Conservation (phyloP, 1,284 basidiomycete genomes). For the Papiliotrema nemorosa region DNA sequence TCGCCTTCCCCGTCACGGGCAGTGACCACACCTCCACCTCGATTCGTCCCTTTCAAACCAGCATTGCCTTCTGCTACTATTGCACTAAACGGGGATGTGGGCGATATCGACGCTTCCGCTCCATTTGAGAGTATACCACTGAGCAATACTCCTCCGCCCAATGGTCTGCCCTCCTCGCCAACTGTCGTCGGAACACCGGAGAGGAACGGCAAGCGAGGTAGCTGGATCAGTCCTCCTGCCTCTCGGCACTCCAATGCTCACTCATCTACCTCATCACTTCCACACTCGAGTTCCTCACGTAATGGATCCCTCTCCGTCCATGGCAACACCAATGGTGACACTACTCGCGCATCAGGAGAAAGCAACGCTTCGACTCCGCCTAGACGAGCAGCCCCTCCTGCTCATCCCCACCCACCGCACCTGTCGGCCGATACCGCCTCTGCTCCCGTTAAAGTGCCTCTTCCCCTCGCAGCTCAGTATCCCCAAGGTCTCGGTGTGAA, state of each 20-base stretch:
- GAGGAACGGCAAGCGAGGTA: slow-evolving; percentile 10
- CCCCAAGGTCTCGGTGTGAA: slow-evolving; percentile 30
- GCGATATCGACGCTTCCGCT: slow-evolving; percentile 16
- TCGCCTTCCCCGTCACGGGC: not conserved
- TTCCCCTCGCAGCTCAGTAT: slow-evolving; percentile 4
- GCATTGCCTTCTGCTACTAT: slow-evolving; percentile 10
- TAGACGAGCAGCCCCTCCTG: slow-evolving; percentile 37
- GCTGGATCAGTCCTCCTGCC: slow-evolving; percentile 9
- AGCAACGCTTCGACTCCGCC: slow-evolving; percentile 18
- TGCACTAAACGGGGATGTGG: slow-evolving; percentile 8
- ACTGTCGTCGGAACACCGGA: slow-evolving; percentile 10
- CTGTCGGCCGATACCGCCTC: slow-evolving; percentile 3
- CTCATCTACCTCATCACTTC: not conserved
- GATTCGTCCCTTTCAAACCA: slow-evolving; percentile 11
- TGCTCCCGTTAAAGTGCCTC: slow-evolving; percentile 11
- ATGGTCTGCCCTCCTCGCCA: slow-evolving; percentile 17
- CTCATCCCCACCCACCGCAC: slow-evolving; percentile 31
- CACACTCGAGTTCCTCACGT: not conserved
- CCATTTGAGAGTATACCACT: slow-evolving; percentile 41
- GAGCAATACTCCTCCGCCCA: slow-evolving; percentile 15
- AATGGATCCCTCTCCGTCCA: not conserved
- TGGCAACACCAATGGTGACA: not conserved
- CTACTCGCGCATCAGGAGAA: slow-evolving; percentile 4
- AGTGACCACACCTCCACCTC: slow-evolving; percentile 1
- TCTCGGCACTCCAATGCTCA: not conserved